Conservation (phyloP, 768 basidiomycete species). For the Sporobolomyces phaffii region DNA sequence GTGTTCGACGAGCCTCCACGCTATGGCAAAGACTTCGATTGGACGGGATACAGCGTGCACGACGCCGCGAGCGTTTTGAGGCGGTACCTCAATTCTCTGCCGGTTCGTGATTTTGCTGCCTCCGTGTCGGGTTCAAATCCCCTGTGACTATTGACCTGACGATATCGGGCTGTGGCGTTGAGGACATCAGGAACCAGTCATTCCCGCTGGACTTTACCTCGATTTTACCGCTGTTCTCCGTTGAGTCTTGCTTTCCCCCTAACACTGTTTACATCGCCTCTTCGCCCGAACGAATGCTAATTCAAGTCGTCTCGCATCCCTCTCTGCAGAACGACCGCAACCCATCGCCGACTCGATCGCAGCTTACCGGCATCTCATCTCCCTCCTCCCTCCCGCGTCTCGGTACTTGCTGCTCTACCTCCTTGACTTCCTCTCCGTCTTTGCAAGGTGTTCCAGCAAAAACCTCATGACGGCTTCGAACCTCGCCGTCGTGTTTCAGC, state of each 20-base stretch:
- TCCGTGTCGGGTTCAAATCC: too few relatives aligned
- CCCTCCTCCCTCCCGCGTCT: conserved; percentile 75
- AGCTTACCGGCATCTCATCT: conserved; percentile 77
- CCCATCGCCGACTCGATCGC: conserved; percentile 67
- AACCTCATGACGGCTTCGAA: conserved; percentile 95
- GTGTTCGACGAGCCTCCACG: conserved; percentile 81
- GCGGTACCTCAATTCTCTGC: conserved; percentile 92
- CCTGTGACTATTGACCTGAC: too few relatives aligned
- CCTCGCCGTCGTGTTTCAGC: conserved; percentile 93
- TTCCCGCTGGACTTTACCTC: conserved; percentile 83
- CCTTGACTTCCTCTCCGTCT: conserved; percentile 88
- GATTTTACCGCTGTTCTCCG: conserved; percentile 77
- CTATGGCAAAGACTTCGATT: conserved; percentile 88
- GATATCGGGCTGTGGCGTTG: neutral
- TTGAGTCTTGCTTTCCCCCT: conserved; percentile 46
- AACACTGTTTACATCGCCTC: too few relatives aligned
- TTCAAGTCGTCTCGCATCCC: too few relatives aligned
- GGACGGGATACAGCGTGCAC: conserved; percentile 87
- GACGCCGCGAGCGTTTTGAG: conserved; percentile 96
- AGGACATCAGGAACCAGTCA: conserved; percentile 84
- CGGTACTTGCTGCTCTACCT: conserved; percentile 97
- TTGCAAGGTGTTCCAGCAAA: conserved; percentile 79
- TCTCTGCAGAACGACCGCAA: conserved; percentile 60
- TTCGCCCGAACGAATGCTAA: too few relatives aligned
- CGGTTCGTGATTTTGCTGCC: conserved; percentile 57